phyloP scores from a whole-genome alignment of 2,329 filamentous ascomycete species.

The Aspergillus tamarii region DNA sequence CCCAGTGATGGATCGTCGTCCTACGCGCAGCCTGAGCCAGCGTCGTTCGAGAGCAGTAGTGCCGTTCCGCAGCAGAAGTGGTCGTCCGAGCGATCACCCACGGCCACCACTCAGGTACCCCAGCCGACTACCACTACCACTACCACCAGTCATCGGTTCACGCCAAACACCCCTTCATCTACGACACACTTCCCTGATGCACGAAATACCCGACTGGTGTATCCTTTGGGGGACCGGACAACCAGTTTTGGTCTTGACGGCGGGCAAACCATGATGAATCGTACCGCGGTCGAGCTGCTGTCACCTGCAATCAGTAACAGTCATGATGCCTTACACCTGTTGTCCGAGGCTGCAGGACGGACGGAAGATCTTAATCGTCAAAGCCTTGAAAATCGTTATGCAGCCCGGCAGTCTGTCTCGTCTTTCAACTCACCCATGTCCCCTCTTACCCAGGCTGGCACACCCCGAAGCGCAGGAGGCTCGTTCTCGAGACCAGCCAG shows the following conservation, averaged over 20 bases:
- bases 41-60: slow-evolving; percentile 27
- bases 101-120: slow-evolving; percentile 23
- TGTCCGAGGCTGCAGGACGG: slow-evolving; percentile 77
- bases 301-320: slow-evolving; percentile 79
- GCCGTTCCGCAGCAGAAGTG: slow-evolving; percentile 32
- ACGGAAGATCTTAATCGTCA: slow-evolving; percentile 55
- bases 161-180: slow-evolving; percentile 30
- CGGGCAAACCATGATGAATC: slow-evolving; percentile 62
- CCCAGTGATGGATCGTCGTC: slow-evolving; percentile 30
- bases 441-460: slow-evolving; percentile 38
- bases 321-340: slow-evolving; percentile 86
- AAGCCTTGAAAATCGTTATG: slow-evolving; percentile 51
- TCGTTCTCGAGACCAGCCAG: slow-evolving; percentile 40
- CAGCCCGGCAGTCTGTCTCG: slow-evolving; percentile 41
- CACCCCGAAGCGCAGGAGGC: slow-evolving; percentile 37
- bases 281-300: slow-evolving; percentile 62
- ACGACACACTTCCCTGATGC: slow-evolving; percentile 33
- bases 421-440: slow-evolving; percentile 45
- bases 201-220: slow-evolving; percentile 30
- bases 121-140: slow-evolving; percentile 12
- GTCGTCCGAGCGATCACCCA: slow-evolving; percentile 31
- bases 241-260: slow-evolving; percentile 46
- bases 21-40: slow-evolving; percentile 30
- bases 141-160: slow-evolving; percentile 30
- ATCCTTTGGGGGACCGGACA: slow-evolving; percentile 29